Conservation (phyloP, 768 basidiomycete species). For the Nevesoporus exiguus region DNA sequence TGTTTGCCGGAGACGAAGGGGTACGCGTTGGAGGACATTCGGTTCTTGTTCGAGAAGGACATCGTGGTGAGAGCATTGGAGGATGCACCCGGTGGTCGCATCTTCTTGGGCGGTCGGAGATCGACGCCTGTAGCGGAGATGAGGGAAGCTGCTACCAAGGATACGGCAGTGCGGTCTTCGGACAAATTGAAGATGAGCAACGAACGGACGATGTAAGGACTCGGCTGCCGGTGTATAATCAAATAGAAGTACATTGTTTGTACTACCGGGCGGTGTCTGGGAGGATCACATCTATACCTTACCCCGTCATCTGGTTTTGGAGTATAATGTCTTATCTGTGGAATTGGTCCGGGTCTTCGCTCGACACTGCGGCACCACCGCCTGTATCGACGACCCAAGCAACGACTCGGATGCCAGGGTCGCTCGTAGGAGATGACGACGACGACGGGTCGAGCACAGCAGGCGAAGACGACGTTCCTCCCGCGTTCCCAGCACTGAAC, state of each 20-base stretch:
- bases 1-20: constrained; percentile 41
- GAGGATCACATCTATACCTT: no score
- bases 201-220: background rate
- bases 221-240: no score
- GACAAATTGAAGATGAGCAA: background rate
- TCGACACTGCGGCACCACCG: constrained; percentile 18
- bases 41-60: constrained; percentile 36
- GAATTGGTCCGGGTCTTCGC: constrained; percentile 54
- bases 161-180: background rate
- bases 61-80: constrained; percentile 31
- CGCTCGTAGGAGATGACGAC: constrained; percentile 28
- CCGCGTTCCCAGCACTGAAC: constrained; percentile 67
- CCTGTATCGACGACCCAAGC: constrained; percentile 1
- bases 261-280: background rate
- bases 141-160: constrained; percentile 7
- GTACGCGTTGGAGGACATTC: constrained; percentile 38
- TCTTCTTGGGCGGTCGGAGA: constrained; percentile 27
- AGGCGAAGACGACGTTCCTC: constrained; percentile 56
- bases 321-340: constrained; percentile 48
- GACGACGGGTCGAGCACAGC: constrained; percentile 39
- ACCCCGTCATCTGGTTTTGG: no score
- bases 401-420: constrained; percentile 29
- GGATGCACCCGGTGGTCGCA: constrained; percentile 33
- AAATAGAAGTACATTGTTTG: no score
- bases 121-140: constrained; percentile 30